phyloP scores from a whole-genome alignment of 768 basidiomycete species.

The Dacryopinax spathularia region DNA sequence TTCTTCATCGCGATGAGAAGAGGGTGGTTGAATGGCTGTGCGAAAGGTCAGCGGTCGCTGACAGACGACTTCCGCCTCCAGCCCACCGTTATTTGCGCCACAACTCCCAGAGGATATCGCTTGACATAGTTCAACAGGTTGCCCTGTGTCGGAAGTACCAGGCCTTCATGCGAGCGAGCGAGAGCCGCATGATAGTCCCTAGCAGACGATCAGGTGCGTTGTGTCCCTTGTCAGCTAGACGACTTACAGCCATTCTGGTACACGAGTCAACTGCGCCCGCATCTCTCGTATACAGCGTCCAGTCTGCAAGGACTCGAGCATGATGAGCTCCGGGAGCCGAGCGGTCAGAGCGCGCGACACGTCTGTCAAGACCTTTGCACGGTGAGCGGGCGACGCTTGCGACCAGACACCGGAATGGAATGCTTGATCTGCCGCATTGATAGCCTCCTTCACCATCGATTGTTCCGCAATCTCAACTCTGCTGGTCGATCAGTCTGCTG shows the following conservation, averaged over 20 bases:
- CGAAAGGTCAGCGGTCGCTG: no score
- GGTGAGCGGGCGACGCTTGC: constrained; percentile 37
- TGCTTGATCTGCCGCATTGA: constrained; percentile 40
- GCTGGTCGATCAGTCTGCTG: background rate
- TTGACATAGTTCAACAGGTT: constrained; percentile 64
- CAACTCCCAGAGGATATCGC: constrained; percentile 72
- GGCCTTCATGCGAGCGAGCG: constrained; percentile 50
- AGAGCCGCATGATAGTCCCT: constrained; percentile 70
- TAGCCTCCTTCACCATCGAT: constrained; percentile 37
- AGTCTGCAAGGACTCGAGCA: constrained; percentile 59
- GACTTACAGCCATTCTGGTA: constrained; percentile 77
- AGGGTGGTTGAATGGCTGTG: constrained; percentile 77
- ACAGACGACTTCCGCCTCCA: background rate
- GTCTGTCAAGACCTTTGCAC: constrained; percentile 49
- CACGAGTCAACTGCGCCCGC: constrained; percentile 56
- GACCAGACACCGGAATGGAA: constrained; percentile 67
- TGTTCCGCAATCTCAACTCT: constrained; percentile 38
- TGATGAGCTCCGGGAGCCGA: constrained; percentile 43
- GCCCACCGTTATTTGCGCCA: constrained; percentile 67
- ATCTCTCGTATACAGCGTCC: constrained; percentile 73
- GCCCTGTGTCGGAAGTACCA: constrained; percentile 66
- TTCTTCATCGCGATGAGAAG: constrained; percentile 82
- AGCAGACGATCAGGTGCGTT: constrained; percentile 5
- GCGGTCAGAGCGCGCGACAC: constrained; percentile 50
- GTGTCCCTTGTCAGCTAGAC: background rate